These are phyloP conservation scores for Tulasnella sp. DNA, from an alignment of 768 basidiomycete genomes.

Conservation along the genomic window DNA sequence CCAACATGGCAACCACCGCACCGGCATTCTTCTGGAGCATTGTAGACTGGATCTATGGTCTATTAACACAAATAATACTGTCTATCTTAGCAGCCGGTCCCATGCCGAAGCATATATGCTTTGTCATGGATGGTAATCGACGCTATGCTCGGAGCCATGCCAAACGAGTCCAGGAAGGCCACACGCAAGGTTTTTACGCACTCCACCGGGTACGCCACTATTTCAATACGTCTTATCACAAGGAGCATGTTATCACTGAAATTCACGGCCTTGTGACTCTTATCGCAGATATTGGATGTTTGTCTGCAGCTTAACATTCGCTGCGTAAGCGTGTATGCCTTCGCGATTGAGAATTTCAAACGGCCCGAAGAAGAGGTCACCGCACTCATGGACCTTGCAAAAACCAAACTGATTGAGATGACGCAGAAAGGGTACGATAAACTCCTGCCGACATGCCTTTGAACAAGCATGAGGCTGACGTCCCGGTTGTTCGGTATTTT, in stretches of 20 bases:
- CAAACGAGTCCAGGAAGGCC: slow-evolving; percentile 65
- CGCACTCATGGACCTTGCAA: slow-evolving; percentile 76
- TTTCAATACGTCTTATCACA: slow-evolving; percentile 16
- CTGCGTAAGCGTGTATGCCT: slow-evolving; percentile 94
- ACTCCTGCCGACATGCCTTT: neutral
- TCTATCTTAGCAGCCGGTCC: slow-evolving; percentile 71
- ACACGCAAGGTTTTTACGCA: slow-evolving; percentile 74
- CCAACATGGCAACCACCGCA: neutral
- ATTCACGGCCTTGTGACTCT: neutral
- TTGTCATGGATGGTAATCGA: slow-evolving; percentile 97
- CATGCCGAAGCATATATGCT: slow-evolving; percentile 81
- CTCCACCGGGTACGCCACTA: slow-evolving; percentile 56
- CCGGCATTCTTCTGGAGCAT: neutral
- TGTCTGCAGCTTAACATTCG: slow-evolving; percentile 71
- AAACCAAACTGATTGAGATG: slow-evolving; percentile 68
- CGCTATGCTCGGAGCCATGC: slow-evolving; percentile 63
- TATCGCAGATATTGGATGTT: slow-evolving; percentile 66
- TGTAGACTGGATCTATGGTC: neutral
- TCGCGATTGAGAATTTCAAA: slow-evolving; percentile 95
- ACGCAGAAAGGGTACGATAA: slow-evolving; percentile 65
- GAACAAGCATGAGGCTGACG: neutral
- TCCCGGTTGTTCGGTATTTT: slow-evolving; percentile 3
- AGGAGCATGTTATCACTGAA: neutral
- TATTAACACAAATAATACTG: slow-evolving; percentile 43
- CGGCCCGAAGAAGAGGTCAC: slow-evolving; percentile 78